phyloP scores from a whole-genome alignment of 2,329 filamentous ascomycete species.

The Sarocladium strictum region DNA sequence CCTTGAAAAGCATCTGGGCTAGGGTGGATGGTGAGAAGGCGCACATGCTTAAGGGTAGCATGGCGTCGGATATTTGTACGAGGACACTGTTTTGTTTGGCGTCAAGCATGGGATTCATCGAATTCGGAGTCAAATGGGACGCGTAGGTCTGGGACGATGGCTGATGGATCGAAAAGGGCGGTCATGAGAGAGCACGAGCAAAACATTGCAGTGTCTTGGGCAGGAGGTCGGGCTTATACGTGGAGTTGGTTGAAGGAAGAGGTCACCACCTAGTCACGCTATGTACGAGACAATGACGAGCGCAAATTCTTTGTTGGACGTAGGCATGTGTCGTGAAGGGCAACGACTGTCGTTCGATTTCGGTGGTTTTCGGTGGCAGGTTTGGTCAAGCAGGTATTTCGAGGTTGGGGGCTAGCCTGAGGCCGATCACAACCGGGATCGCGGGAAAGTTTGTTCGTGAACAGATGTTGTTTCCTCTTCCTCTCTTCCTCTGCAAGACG shows the following conservation, averaged over 20 bases:
- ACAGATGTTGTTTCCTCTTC: too few species aligned
- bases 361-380: too few species aligned
- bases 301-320: not conserved
- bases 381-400: too few species aligned
- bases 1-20: not conserved
- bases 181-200: not conserved
- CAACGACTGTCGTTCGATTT: too few species aligned
- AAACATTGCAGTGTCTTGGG: not conserved
- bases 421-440: too few species aligned
- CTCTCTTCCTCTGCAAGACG: too few species aligned
- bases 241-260: not conserved
- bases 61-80: not conserved
- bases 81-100: constrained; percentile 2
- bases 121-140: not conserved
- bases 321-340: too few species aligned
- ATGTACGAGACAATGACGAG: not conserved
- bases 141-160: not conserved
- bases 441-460: too few species aligned
- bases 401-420: too few species aligned
- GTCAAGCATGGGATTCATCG: constrained; percentile 6
- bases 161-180: not conserved
- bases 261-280: not conserved
- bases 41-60: not conserved
- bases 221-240: too few species aligned
- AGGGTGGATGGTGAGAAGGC: not conserved